These are phyloP conservation scores for Entomortierella lignicola DNA, from an alignment of 192 early-diverging fungal genomes.

Conservation along the genomic window DNA sequence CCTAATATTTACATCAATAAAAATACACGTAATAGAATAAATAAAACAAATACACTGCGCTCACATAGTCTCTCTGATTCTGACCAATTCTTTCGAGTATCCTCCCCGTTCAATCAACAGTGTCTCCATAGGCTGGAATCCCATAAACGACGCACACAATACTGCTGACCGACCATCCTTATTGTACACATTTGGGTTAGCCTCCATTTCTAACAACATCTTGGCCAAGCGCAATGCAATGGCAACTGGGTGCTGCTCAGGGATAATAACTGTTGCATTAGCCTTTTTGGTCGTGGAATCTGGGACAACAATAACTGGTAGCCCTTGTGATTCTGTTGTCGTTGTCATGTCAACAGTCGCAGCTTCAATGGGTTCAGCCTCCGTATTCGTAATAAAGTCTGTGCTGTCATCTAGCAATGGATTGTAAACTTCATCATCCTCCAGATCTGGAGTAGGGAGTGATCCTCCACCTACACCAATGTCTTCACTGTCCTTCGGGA, in stretches of 20 bases:
- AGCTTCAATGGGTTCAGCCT: neutral
- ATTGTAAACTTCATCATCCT: neutral
- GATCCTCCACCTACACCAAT: constrained; percentile 36
- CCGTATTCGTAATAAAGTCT: no score
- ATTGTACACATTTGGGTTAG: constrained; percentile 45
- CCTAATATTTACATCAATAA: no score
- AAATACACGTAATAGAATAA: neutral
- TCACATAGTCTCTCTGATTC: constrained; percentile 45
- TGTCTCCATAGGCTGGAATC: constrained; percentile 40
- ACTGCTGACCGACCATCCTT: constrained; percentile 42
- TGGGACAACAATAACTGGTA: no score
- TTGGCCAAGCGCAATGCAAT: constrained; percentile 35
- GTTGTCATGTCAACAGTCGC: neutral
- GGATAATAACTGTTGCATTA: constrained; percentile 4
- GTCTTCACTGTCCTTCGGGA: constrained; percentile 29
- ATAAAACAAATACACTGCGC: neutral
- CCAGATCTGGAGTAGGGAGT: constrained; percentile 18
- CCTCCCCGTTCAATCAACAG: constrained; percentile 36
- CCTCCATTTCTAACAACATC: constrained; percentile 19
- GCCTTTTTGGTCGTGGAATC: neutral
- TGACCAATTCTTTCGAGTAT: constrained; percentile 38
- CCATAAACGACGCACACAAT: constrained; percentile 41
- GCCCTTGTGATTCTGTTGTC: neutral
- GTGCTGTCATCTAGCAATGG: neutral
- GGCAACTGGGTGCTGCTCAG: constrained; percentile 36